Evolutionary conservation across 2,329 filamentous ascomycete species (phyloP).

Genomic region (Ophiostoma himal-ulmi): DNA sequence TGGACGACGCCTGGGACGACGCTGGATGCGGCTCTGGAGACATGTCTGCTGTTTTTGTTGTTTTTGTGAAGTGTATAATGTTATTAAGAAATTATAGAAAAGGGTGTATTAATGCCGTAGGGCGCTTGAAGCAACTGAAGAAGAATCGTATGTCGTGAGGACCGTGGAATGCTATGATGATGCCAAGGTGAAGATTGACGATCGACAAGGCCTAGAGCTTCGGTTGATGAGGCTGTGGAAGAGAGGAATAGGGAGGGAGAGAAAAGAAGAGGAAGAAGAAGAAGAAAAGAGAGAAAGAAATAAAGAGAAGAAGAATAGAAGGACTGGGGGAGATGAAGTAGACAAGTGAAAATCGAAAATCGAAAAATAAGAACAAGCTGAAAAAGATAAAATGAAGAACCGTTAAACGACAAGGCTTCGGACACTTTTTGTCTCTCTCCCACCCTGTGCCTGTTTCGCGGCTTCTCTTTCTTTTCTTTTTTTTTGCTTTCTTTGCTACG

Average conservation of each 20-base stretch:
- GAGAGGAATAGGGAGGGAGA: constrained; percentile 5
- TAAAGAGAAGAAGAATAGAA: not conserved
- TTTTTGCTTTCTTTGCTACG: not conserved
- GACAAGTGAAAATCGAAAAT: not conserved
- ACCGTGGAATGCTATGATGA: not conserved
- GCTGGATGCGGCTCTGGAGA: not conserved
- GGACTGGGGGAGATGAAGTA: not conserved
- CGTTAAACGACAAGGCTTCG: not conserved
- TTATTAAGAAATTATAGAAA: not conserved
- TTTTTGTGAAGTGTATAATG: not conserved
- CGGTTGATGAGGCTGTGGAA: not conserved
- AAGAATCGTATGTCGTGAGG: not conserved
- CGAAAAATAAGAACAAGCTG: too few species aligned
- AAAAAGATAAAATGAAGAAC: not conserved
- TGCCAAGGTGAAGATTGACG: constrained; percentile 8
- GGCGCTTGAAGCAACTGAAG: not conserved
- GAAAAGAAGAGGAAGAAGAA: not conserved
- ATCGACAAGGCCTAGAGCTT: not conserved
- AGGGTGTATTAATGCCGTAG: not conserved
- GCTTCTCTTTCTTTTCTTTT: not conserved
- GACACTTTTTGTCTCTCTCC: not conserved
- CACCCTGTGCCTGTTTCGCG: not conserved
- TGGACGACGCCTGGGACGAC: constrained; percentile 14
- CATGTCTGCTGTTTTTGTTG: not conserved
- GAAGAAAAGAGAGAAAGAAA: not conserved